Conservation (phyloP, 2,329 filamentous ascomycete genomes). For the Fusarium marasasianum region DNA sequence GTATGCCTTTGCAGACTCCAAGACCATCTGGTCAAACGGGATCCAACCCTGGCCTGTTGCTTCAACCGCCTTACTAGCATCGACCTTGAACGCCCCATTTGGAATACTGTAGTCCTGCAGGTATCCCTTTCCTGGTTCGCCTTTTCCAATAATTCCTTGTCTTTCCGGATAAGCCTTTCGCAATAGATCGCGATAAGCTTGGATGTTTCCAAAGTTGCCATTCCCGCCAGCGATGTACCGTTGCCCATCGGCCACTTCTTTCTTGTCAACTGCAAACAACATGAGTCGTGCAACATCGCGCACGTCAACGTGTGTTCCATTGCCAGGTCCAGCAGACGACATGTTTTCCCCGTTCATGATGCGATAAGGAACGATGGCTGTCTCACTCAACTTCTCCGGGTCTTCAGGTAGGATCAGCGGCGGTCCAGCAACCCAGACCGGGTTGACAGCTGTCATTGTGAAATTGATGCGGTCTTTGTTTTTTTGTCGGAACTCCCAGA, state of each 20-base stretch:
- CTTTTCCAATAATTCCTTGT: neutral
- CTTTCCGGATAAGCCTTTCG: neutral
- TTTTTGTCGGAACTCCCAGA: conserved; percentile 5
- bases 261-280: conserved; percentile 2
- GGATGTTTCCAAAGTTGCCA: conserved; percentile 2
- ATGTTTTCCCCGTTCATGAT: conserved; percentile 12
- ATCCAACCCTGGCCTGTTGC: conserved; percentile 13
- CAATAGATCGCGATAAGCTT: conserved; percentile 13
- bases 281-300: conserved; percentile 14
- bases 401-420: conserved; percentile 5
- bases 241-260: conserved; percentile 1
- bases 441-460: conserved; percentile 18
- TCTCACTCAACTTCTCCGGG: conserved; percentile 19
- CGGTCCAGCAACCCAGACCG: conserved; percentile 10
- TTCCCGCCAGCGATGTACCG: conserved; percentile 12
- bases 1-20: conserved; percentile 1
- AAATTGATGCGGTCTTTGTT: neutral
- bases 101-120: neutral
- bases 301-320: conserved; percentile 19
- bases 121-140: neutral
- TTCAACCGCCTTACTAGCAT: neutral
- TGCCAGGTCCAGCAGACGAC: neutral
- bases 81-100: neutral
- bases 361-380: conserved; percentile 10
- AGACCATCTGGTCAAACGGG: conserved; percentile 1